Conservation (phyloP, 352 stramenopile species). For the Thraustotheca clavata region DNA sequence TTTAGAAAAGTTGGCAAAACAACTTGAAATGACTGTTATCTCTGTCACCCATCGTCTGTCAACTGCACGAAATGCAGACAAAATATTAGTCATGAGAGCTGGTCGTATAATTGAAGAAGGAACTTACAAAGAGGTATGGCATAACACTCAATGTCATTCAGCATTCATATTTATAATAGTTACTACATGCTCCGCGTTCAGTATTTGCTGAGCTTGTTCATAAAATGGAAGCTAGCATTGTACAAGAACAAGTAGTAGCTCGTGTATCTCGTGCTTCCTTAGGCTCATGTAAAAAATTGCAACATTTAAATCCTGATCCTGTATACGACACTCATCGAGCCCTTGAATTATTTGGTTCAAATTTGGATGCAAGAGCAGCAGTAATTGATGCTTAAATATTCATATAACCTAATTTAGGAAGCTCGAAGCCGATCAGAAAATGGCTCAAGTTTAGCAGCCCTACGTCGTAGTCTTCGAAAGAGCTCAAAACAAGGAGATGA, state of each 20-base stretch:
- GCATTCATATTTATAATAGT: too few relatives aligned
- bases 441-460: too few relatives aligned
- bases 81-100: slow-evolving; percentile 17
- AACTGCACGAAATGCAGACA: slow-evolving; percentile 17
- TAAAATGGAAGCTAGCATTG: too few relatives aligned
- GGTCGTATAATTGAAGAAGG: slow-evolving; percentile 16
- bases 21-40: slow-evolving; percentile 17
- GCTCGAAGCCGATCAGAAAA: too few relatives aligned
- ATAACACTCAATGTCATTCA: too few relatives aligned
- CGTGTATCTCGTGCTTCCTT: neutral
- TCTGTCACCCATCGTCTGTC: slow-evolving; percentile 22
- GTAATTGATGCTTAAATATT: too few relatives aligned
- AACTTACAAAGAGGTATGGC: slow-evolving; percentile 24
- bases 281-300: neutral
- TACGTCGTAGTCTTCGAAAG: too few relatives aligned
- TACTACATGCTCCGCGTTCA: neutral
- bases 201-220: neutral
- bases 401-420: too few relatives aligned
- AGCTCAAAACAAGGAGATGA: too few relatives aligned
- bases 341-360: neutral
- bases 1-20: slow-evolving; percentile 3
- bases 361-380: too few relatives aligned
- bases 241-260: neutral
- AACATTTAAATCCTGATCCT: neutral
- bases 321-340: neutral